phyloP scores from a whole-genome alignment of 208 protist species.

The Leishmania arabica region DNA sequence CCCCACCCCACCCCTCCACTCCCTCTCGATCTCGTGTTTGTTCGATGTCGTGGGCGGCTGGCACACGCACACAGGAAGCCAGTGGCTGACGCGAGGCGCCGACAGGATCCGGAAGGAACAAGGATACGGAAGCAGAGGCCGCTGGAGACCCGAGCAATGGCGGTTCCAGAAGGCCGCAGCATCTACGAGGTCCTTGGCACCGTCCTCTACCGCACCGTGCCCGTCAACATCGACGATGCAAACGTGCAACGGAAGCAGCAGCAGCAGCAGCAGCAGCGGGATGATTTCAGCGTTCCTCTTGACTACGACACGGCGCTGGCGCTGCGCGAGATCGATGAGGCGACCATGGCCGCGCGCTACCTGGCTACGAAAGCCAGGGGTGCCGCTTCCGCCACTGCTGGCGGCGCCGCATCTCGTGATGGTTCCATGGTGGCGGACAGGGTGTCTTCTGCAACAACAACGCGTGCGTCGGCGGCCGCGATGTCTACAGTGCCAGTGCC shows the following conservation, averaged over 20 bases:
- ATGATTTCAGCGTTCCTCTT: slow-evolving; percentile 12
- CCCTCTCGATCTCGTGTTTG: neutral
- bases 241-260: slow-evolving; percentile 1
- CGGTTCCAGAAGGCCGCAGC: slow-evolving; percentile 41
- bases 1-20: neutral
- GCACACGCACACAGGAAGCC: neutral
- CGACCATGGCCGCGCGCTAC: neutral
- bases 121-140: neutral
- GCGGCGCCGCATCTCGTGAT: slow-evolving; percentile 5
- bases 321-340: slow-evolving; percentile 21
- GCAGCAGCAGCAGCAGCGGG: slow-evolving; percentile 15
- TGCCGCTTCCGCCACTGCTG: neutral
- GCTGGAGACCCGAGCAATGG: slow-evolving; percentile 28
- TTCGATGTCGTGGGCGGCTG: neutral
- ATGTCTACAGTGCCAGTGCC: neutral
- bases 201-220: slow-evolving; percentile 64
- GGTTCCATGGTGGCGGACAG: neutral
- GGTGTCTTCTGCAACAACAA: neutral
- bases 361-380: neutral
- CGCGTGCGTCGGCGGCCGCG: neutral
- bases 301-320: slow-evolving; percentile 29
- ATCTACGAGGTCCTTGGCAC: slow-evolving; percentile 76
- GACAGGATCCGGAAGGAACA: neutral
- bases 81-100: neutral
- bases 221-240: slow-evolving; percentile 22